Base-by-base conservation (phyloP, 768 basidiomycete genomes). In the Clavaria fumosa region DNA sequence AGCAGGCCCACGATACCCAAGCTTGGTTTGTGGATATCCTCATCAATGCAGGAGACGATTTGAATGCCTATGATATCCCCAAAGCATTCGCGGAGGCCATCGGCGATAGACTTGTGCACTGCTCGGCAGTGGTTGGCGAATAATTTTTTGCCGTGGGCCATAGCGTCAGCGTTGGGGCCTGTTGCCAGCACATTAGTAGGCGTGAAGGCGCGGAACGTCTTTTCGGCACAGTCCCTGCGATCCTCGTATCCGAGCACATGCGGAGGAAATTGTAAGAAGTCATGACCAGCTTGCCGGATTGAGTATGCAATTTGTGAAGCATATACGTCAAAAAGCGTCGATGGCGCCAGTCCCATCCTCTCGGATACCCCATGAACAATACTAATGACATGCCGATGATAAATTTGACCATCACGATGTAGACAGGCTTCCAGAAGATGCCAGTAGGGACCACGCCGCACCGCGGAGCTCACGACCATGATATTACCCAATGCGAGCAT, bases 361-460 rank as follows among this genome's bases (percentile, higher is more conserved):
- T 60, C 52, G 0, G 83, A 70, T 15, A 81, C 75, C 5, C 72
- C 72, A 11, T 47, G 48, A 24, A 96, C 59, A 26, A 81, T 62
- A 5, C 65, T 61, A 55, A 64, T 57, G 31, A 59, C 60, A 46
- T 70, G 66, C 7, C 43, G 47, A 14, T 55, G 48, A 43, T 68
- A 69, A 37, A 36, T 48, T 41, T 51, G 52, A 40, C 50, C 50
- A 9, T 28, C 26, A 28, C 9, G 9, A 43, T 64, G 55, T 44
- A 62, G 47, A 54, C 70, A 70, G 4, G 71, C 69, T 53, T 91
- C 88, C 42, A 96, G 60, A 34, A 97, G 52, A 54, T 93, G 80
- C 75, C 81, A 90, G 50, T 93, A 89, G 1, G 88, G 70, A 3
- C 76, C 81, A 11, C 85, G 73, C 19, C 91, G 69, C 15, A 80